Base-by-base conservation (phyloP, 257 asterid genomes). In the Solanum paucissectum region DNA sequence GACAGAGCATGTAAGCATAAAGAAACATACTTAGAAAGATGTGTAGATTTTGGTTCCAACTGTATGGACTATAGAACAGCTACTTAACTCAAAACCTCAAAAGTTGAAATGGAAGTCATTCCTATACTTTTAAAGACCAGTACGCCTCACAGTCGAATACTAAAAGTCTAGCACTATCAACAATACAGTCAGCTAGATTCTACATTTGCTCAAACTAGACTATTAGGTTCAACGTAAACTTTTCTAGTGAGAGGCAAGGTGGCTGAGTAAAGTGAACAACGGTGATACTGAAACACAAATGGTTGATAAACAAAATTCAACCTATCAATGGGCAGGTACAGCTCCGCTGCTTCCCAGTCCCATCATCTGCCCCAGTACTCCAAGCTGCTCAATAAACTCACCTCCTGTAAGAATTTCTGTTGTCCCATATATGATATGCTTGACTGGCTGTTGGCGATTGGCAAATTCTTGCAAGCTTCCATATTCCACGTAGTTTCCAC, bases 401-500 rank as follows among this genome's bases (percentile, higher is more conserved):
- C 90, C 98, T 52, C 99, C 99, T 0, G 96, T 89, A 68, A 97
- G 95, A 89, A 97, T 93, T 90, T 97, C 98, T 1, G 99, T 95
- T 27, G 99, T 92, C 64, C 99, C 99, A 64, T 97, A 96, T 34
- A 97, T 88, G 52, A 97, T 91, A 88, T 95, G 98, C 90, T 92
- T 96, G 83, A 83, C 88, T 27, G 98, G 98, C 87, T 93, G 98
- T 91, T 94, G 99, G 38, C 94, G 93, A 27, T 90, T 93, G 81
- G 92, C 97, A 87, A 91, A 90, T 86, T 93, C 95, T 75, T 91
- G 95, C 92, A 94, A 93, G 92, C 98, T 94, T 89, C 94, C 96
- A 79, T 95, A 93, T 91, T 97, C 99, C 32, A 96, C 98, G 36
- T 97, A 97, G 89, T 97, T 97, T 64, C 99, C 99, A 86, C 99